Conservation (phyloP, 495 filamentous ascomycete species). For the Lasiosphaeria ovina region DNA sequence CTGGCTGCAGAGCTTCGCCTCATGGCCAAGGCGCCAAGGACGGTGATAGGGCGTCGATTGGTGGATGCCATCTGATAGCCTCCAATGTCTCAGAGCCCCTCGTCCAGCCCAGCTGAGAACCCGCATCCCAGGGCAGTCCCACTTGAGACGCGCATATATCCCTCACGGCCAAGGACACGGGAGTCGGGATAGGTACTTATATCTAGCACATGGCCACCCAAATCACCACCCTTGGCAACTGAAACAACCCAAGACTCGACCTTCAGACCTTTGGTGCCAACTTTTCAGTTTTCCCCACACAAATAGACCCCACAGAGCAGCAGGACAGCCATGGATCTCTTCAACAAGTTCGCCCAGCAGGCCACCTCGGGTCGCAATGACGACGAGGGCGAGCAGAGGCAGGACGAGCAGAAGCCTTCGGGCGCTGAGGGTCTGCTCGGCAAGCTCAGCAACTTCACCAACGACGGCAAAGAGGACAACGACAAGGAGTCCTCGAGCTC, state of each 20-base stretch:
- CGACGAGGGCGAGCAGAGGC: constrained; percentile 16
- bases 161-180: constrained; percentile 12
- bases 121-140: constrained; percentile 2
- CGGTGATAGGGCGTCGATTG: not conserved
- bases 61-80: not conserved
- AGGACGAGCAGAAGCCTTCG: constrained; percentile 19
- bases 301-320: not conserved
- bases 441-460: constrained; percentile 41
- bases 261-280: too few species aligned
- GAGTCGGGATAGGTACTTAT: not conserved
- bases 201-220: not conserved
- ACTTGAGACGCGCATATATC: constrained; percentile 12
- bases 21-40: not conserved
- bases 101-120: constrained; percentile 23
- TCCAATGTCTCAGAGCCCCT: constrained; percentile 15
- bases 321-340: constrained; percentile 37
- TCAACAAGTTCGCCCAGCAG: constrained; percentile 37
- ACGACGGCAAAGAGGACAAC: constrained; percentile 13
- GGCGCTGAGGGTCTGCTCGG: constrained; percentile 39
- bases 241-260: constrained; percentile 1
- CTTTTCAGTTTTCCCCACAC: not conserved
- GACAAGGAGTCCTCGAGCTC: constrained; percentile 18
- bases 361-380: constrained; percentile 16
- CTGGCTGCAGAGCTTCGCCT: too few species aligned
- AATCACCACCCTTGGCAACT: not conserved